Evolutionary conservation across 148 eudicot species (phyloP).

Genomic region (Vaccinium macrocarpon): DNA sequence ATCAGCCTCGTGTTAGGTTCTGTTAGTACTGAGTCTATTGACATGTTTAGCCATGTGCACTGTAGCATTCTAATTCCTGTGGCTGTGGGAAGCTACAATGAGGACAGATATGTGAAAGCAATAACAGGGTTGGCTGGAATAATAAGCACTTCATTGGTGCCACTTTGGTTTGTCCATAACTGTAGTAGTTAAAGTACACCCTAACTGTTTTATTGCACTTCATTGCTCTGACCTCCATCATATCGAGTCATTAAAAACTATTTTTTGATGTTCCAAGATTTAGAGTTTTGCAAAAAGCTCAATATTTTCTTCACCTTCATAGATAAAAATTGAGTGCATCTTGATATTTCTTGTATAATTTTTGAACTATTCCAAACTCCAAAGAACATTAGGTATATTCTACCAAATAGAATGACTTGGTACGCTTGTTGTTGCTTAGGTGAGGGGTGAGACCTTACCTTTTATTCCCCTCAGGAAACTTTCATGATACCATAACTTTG

Average conservation of each 20-base stretch:
- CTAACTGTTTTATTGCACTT: background rate
- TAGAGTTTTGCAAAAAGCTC: background rate
- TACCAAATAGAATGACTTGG: background rate
- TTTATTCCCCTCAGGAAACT: background rate
- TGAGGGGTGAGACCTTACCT: background rate
- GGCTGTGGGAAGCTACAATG: background rate
- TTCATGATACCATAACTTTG: constrained; percentile 3
- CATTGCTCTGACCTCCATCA: background rate
- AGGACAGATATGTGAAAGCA: background rate
- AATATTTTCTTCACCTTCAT: background rate
- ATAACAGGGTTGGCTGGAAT: background rate
- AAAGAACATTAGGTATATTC: background rate
- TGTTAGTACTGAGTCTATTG: background rate
- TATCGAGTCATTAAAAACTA: background rate
- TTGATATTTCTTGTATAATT: background rate
- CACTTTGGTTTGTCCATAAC: background rate
- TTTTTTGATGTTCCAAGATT: background rate
- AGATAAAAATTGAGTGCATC: background rate
- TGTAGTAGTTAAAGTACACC: background rate
- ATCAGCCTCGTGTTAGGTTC: background rate
- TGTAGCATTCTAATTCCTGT: background rate
- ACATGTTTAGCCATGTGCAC: background rate
- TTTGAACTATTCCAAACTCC: background rate
- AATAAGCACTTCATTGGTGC: background rate
- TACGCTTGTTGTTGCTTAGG: background rate